Conservation (phyloP, 2,329 filamentous ascomycete genomes). For the Lanzia echinophila region DNA sequence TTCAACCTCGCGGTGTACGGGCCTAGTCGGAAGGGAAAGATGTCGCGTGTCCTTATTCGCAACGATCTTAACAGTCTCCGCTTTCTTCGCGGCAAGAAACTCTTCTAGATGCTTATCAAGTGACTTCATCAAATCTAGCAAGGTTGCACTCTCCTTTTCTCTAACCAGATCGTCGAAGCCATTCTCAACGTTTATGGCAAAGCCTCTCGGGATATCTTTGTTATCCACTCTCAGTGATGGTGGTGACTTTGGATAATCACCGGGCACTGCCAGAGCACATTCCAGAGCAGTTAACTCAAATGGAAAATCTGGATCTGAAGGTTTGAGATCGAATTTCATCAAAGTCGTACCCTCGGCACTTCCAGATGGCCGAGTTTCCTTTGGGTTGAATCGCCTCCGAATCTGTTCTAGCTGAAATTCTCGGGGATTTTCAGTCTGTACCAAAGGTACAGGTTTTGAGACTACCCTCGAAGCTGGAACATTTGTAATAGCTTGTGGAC, state of each 20-base stretch:
- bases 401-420: constrained; percentile 71
- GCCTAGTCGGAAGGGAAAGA: constrained; percentile 23
- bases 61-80: constrained; percentile 61
- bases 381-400: constrained; percentile 54
- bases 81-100: constrained; percentile 63
- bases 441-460: constrained; percentile 57
- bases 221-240: constrained; percentile 61
- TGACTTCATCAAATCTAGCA: constrained; percentile 60
- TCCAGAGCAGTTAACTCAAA: constrained; percentile 66
- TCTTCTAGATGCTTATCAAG: constrained; percentile 67
- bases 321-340: constrained; percentile 58
- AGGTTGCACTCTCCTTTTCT: constrained; percentile 47
- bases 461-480: constrained; percentile 44
- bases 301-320: constrained; percentile 78
- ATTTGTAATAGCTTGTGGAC: constrained; percentile 29
- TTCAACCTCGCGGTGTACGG: constrained; percentile 18
- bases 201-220: constrained; percentile 63
- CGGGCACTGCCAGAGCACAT: constrained; percentile 61
- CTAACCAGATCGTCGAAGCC: constrained; percentile 62
- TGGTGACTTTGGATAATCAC: constrained; percentile 50
- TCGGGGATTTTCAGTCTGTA: constrained; percentile 60
- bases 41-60: constrained; percentile 30
- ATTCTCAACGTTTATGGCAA: constrained; percentile 68
- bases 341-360: constrained; percentile 35
- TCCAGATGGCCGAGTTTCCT: constrained; percentile 31